Percentiles rank a stretch among this genome's conserved stretches.
These are phyloP conservation scores for Eustoma russellianum DNA, from an alignment of 257 asterid genomes.

Conservation along the genomic window DNA sequence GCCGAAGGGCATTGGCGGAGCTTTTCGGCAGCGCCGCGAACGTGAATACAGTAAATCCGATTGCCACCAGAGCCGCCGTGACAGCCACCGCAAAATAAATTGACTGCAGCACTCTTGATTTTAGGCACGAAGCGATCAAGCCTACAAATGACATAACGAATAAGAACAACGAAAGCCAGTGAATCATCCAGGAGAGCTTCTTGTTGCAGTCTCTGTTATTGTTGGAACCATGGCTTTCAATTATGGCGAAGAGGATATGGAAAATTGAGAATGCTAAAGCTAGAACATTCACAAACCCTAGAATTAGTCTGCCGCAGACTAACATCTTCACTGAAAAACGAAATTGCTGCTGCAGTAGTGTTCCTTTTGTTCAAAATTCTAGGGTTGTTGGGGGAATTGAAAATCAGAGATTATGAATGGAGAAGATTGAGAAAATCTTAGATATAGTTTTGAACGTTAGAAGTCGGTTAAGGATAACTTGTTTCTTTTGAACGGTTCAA, in stretches of 20 bases:
- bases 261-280: conserved; percentile 12
- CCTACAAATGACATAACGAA: conserved; percentile 13
- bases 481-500: too few species aligned
- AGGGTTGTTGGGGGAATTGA: too few species aligned
- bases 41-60: conserved; percentile 8
- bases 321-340: conserved; percentile 4
- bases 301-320: conserved; percentile 12
- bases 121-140: conserved; percentile 8
- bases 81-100: conserved; percentile 11
- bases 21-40: conserved; percentile 11
- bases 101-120: conserved; percentile 8
- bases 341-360: too few species aligned
- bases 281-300: conserved; percentile 15
- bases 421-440: too few species aligned
- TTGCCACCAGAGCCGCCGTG: conserved; percentile 5
- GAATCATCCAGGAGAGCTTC: not conserved
- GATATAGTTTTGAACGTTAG: too few species aligned
- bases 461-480: too few species aligned
- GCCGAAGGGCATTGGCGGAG: conserved; percentile 7
- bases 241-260: conserved; percentile 10
- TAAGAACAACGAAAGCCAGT: conserved; percentile 10
- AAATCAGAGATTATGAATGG: too few species aligned
- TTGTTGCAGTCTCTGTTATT: conserved; percentile 6
- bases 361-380: too few species aligned
- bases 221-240: conserved; percentile 3